Conservation (phyloP, 148 eudicot genomes). For the Rhododendron kiyosumense region DNA sequence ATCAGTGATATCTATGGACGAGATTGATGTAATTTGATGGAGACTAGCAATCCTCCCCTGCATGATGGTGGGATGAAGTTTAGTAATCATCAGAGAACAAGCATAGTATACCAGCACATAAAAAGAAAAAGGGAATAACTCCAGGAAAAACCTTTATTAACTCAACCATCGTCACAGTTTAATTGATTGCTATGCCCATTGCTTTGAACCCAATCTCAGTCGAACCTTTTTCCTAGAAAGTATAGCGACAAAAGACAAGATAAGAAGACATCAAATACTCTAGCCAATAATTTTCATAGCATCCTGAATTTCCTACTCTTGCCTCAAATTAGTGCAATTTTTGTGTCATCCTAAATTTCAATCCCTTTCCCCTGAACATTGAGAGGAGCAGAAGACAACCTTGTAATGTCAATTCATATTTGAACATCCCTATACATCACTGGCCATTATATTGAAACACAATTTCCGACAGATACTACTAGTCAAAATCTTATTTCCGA, state of each 20-base stretch:
- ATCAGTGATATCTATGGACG: conserved; percentile 90
- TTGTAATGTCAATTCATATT: not conserved
- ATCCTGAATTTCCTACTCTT: not conserved
- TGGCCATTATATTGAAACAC: not conserved
- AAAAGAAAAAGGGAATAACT: not conserved
- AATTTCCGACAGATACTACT: not conserved
- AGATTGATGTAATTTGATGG: conserved; percentile 85
- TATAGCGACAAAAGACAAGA: not conserved
- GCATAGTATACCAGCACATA: not conserved
- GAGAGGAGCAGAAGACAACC: not conserved
- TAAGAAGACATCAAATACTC: not conserved
- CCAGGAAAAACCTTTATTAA: conserved; percentile 63
- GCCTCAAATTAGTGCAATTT: not conserved
- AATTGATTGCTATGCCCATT: conserved; percentile 98
- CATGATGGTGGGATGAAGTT: conserved; percentile 8
- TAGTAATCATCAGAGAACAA: not conserved
- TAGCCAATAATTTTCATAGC: not conserved
- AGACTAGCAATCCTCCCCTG: conserved; percentile 96
- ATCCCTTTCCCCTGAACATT: not conserved
- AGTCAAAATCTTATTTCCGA: not conserved
- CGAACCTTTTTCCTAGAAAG: conserved; percentile 70
- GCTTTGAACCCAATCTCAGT: conserved; percentile 88
- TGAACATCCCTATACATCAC: not conserved
- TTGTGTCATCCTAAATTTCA: not conserved
- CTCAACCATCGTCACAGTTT: conserved; percentile 96